Conservation (phyloP, 345 rosid species). For the Capsella bursapastoris region DNA sequence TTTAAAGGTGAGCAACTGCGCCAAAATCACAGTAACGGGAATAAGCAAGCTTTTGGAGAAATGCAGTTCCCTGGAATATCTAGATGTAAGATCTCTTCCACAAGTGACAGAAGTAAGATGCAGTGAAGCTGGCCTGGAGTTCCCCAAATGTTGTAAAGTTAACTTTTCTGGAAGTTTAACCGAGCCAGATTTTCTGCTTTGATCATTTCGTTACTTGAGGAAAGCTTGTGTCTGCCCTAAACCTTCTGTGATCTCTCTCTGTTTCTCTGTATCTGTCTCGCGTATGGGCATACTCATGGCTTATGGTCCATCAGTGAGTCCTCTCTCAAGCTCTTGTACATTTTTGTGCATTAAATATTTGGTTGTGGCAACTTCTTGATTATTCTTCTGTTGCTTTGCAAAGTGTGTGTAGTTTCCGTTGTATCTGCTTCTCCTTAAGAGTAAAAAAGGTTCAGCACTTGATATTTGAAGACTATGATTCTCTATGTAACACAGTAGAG, state of each 20-base stretch:
- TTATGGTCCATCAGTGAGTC: conserved; percentile 34
- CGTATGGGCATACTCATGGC: conserved; percentile 31
- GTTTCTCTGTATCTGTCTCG: conserved; percentile 15
- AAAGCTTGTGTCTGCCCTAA: conserved; percentile 16
- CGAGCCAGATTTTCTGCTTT: conserved; percentile 66
- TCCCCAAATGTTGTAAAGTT: conserved; percentile 79
- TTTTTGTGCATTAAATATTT: conserved; percentile 20
- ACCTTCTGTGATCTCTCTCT: conserved; percentile 19
- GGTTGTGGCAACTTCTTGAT: conserved; percentile 19
- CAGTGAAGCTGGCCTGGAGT: conserved; percentile 77
- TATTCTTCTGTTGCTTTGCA: conserved; percentile 13
- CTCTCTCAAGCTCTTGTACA: conserved; percentile 43
- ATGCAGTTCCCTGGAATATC: conserved; percentile 66
- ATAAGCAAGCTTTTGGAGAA: conserved; percentile 69
- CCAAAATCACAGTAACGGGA: conserved; percentile 70
- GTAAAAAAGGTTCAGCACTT: conserved; percentile 10
- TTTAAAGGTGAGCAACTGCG: conserved; percentile 79
- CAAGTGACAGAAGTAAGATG: conserved; percentile 71
- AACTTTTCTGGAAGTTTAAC: conserved; percentile 69
- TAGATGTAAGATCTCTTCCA: conserved; percentile 90
- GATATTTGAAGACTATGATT: conserved; percentile 25
- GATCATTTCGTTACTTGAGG: conserved; percentile 26
- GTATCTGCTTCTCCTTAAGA: conserved; percentile 23
- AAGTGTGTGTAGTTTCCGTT: conserved; percentile 34
- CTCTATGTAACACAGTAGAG: conserved; percentile 28